Evolutionary conservation across 179 eudicot genomes (phyloP), one percentile per base, ranked within the genome.

Genomic region (Beta lomatogona): DNA sequence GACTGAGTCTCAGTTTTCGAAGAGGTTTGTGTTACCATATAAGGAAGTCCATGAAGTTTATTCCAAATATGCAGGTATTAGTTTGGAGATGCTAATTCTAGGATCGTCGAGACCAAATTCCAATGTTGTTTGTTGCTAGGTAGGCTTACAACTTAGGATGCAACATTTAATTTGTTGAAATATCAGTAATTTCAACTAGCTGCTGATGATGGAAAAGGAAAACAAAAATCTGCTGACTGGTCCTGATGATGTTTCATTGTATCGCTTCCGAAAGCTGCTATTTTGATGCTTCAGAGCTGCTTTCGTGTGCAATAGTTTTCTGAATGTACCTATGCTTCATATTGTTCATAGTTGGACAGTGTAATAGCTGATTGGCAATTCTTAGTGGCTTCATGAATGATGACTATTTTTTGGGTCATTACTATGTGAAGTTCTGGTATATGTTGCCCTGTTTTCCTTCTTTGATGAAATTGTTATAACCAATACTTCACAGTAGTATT

Each of bases 1-100:
- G 14, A 31, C 60, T 21, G 87, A 85, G 64, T 11, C 65, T 22
- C 50, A 25, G 58, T 85, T 85, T 66, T 22, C 78, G 73, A n/a
- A 59, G 75, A 72, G 48, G 67, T 81, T 81, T 68, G 79, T 85
- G n/a, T 3, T 77, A 50, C 84, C 87, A 21, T 85, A 28, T 71
- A 78, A 77, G 71, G 83, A 81, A 21, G 68, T 80, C 58, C 82
- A 72, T 63, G 71, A 73, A 80, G 60, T 80, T 52, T 80, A 80
- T 65, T 48, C 41, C 21, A 52, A 72, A 16, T 16, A 5, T 19
- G 19, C 52, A 5, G 78, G 72, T 61, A 41, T n/a, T 22, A 31
- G 19, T 73, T 16, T 61, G 44, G n/a, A 15, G 77, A 21, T 3
- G 66, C 70, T 77, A 9, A 63, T 63, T 79, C 58, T 13, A 22